Base-by-base conservation (phyloP, 768 basidiomycete species). In the Kwoniella pini region DNA sequence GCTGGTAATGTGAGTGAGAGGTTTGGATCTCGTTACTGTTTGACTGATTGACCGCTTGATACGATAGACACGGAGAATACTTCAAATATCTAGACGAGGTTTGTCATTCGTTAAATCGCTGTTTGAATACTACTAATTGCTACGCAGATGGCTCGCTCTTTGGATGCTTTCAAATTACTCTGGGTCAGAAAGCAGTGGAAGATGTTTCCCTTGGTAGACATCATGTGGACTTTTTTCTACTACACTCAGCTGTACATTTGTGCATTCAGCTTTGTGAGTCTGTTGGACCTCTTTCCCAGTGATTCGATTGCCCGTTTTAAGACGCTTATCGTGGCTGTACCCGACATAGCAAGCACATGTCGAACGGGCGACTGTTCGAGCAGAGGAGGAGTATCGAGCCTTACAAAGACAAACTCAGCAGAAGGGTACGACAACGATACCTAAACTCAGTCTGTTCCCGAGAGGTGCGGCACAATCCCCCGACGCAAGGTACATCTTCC, bases 21-120 rank as follows among this genome's bases (percentile, higher is more conserved):
- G 27, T 44, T 45, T 24, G n/a, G n/a, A n/a, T n/a, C n/a, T n/a
- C n/a, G n/a, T n/a, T n/a, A n/a, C n/a, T n/a, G n/a, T n/a, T n/a
- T n/a, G n/a, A n/a, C n/a, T n/a, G n/a, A n/a, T n/a, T n/a, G n/a
- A n/a, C n/a, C n/a, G n/a, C n/a, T 4, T 31, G 21, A 28, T 19
- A 4, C 45, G 30, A 24, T 19, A 68, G 70, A 28, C 66, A 71
- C 39, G 70, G 70, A 28, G 68, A 69, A 36, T 71, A 71, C 42
- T 74, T 71, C 60, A 76, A 75, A 54, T 77, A 74, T 46, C 54
- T 77, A 27, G 76, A 76, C 39, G 74, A 76, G 30, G 65, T 67
- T 27, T 39, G 70, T 60, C 5, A 13, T n/a, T 19, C 5, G 13
- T n/a, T 19, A 11, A 17, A 19, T 3, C 31, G 30, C 3, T 60